Evolutionary conservation across 2,329 filamentous ascomycete species (phyloP), one percentile per base, ranked within the genome.

Genomic region (Trichoderma atrobrunneum): DNA sequence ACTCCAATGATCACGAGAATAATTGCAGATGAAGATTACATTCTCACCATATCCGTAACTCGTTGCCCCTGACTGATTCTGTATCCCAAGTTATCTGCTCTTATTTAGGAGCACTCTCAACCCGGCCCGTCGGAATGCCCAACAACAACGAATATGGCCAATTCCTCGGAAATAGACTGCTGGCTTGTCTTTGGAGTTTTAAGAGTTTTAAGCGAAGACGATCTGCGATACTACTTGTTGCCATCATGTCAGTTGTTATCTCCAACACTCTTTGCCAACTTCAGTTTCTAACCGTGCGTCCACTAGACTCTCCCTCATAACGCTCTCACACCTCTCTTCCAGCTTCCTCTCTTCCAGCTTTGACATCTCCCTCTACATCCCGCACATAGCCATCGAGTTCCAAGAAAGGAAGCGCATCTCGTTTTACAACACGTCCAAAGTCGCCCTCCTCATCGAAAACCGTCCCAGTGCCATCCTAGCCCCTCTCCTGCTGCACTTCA

Each of bases 401-500:
- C 48, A n/a, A 6, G 30, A 54, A 12, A 18, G 12, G 5, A 56
- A 51, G 8, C 66, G n/a, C 2, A 21, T 8, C 10, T 30, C 63
- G 3, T 56, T 62, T 16, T 72, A 63, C 63, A 87, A 88, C 76
- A 80, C 81, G 64, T 84, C 82, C 74, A 88, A 88, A 77, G 82
- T 89, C 48, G 87, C 86, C 36, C 83, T 89, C 12, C 81, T 89
- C 24, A 84, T 89, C 73, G 87, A 89, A 77, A 85, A 85, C 78
- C 84, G 87, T 1, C 76, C 84, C 2, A 81, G 82, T 43, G 82
- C 86, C 3, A 80, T 85, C 73, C 83, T 89, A 56, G 86, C 86
- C 3, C 87, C 87, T 1, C 80, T 88, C 51, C 80, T 88, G 78
- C 81, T 88, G 28, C 87, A 89, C 77, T 87, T 88, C 80, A 88